phyloP scores from a whole-genome alignment of 345 rosid species.

The Populus ilicifolia region DNA sequence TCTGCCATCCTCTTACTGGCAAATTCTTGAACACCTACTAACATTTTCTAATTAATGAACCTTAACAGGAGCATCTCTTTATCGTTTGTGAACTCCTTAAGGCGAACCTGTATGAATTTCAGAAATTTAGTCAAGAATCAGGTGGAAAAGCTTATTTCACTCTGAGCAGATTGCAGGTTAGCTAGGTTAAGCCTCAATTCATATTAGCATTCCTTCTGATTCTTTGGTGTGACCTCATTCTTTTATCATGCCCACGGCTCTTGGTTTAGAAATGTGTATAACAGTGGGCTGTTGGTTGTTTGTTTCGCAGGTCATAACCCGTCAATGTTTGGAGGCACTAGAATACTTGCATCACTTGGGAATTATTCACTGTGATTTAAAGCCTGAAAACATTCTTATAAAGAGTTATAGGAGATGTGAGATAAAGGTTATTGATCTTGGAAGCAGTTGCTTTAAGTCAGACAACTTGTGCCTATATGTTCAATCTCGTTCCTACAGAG shows the following conservation, averaged over 20 bases:
- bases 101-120: constrained; percentile 85
- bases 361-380: constrained; percentile 91
- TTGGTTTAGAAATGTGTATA: not conserved
- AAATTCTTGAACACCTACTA: not conserved
- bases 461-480: constrained; percentile 82
- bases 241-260: not conserved
- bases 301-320: constrained; percentile 54
- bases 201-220: not conserved
- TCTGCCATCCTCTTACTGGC: not conserved
- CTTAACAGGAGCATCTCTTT: constrained; percentile 81
- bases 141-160: constrained; percentile 79
- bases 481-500: constrained; percentile 94
- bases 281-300: not conserved
- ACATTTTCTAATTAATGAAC: constrained; percentile 7
- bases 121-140: constrained; percentile 80
- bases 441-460: constrained; percentile 88
- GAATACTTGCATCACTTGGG: constrained; percentile 77
- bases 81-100: constrained; percentile 89
- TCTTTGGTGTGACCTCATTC: not conserved
- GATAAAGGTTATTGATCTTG: constrained; percentile 92
- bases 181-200: constrained; percentile 6
- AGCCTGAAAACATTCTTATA: constrained; percentile 87
- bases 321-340: constrained; percentile 90
- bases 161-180: constrained; percentile 74
- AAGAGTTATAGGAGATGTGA: constrained; percentile 76